Conservation (phyloP, 2,329 filamentous ascomycete species). For the Blumeriella jaapii region DNA sequence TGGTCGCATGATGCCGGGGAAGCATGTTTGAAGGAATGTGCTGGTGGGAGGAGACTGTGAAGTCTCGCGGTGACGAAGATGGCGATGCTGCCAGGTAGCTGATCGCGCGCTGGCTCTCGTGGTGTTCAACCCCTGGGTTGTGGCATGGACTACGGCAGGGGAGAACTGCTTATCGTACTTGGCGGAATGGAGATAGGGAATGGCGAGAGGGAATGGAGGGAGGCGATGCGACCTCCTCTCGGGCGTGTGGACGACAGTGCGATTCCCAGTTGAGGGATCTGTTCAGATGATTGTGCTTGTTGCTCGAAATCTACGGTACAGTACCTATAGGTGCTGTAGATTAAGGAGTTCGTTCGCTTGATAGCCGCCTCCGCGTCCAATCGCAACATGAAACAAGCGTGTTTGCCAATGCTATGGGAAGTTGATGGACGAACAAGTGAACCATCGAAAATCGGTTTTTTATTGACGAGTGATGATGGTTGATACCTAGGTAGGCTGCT, state of each 20-base stretch:
- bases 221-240: slow-evolving; percentile 4
- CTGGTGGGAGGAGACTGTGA: slow-evolving; percentile 1
- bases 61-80: slow-evolving; percentile 4
- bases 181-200: too few relatives aligned
- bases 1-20: slow-evolving; percentile 68
- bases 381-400: slow-evolving; percentile 13
- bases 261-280: too few relatives aligned
- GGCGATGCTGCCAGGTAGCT: slow-evolving; percentile 16
- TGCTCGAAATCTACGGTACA: too few relatives aligned
- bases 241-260: slow-evolving; percentile 1
- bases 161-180: slow-evolving; percentile 8
- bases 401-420: too few relatives aligned
- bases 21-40: slow-evolving; percentile 49
- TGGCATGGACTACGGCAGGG: slow-evolving; percentile 13
- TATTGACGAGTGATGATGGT: too few relatives aligned
- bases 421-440: too few relatives aligned
- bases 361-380: background rate
- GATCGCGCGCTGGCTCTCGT: slow-evolving; percentile 16
- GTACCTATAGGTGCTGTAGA: too few relatives aligned
- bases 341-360: too few relatives aligned
- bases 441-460: too few relatives aligned
- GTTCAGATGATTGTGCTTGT: too few relatives aligned
- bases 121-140: slow-evolving; percentile 17
- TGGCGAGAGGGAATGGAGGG: too few relatives aligned
- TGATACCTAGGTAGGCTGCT: too few relatives aligned